A percentile compares a stretch with the other conserved stretches of the same genome.
These are phyloP conservation scores for Thecaphora frezii DNA, from an alignment of 1,284 basidiomycete genomes.

Conservation along the genomic window DNA sequence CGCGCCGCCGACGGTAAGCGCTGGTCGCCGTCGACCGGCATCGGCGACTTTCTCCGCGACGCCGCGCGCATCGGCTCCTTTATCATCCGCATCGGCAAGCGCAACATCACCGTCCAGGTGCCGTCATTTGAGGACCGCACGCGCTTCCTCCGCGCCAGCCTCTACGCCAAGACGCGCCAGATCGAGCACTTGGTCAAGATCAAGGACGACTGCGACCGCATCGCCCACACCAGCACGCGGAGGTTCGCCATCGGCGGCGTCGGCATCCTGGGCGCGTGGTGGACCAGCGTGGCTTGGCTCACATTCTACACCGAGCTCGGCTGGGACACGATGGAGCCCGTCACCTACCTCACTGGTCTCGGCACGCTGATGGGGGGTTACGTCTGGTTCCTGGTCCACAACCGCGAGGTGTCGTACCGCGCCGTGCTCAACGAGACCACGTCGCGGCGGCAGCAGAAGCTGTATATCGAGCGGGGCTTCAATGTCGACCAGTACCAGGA, in stretches of 20 bases:
- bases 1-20: constrained; percentile 40
- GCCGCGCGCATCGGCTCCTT: constrained; percentile 47
- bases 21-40: constrained; percentile 50
- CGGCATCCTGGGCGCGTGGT: constrained; percentile 39
- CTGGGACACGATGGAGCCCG: constrained; percentile 47
- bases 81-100: constrained; percentile 40
- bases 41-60: constrained; percentile 48
- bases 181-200: constrained; percentile 42
- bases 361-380: constrained; percentile 48
- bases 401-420: constrained; percentile 47
- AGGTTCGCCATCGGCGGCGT: constrained; percentile 44
- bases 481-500: constrained; percentile 44
- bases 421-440: constrained; percentile 52
- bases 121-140: constrained; percentile 52
- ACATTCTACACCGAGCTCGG: constrained; percentile 46
- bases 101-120: constrained; percentile 38
- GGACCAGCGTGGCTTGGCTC: constrained; percentile 39
- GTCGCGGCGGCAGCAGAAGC: constrained; percentile 40
- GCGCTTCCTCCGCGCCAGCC: constrained; percentile 32
- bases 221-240: constrained; percentile 39
- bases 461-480: constrained; percentile 48
- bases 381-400: constrained; percentile 49
- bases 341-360: constrained; percentile 47
- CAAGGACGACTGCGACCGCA: constrained; percentile 45
- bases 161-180: constrained; percentile 43